These are phyloP conservation scores for Colletotrichum agaves DNA, from an alignment of 2,329 filamentous ascomycete species.

Conservation along the genomic window DNA sequence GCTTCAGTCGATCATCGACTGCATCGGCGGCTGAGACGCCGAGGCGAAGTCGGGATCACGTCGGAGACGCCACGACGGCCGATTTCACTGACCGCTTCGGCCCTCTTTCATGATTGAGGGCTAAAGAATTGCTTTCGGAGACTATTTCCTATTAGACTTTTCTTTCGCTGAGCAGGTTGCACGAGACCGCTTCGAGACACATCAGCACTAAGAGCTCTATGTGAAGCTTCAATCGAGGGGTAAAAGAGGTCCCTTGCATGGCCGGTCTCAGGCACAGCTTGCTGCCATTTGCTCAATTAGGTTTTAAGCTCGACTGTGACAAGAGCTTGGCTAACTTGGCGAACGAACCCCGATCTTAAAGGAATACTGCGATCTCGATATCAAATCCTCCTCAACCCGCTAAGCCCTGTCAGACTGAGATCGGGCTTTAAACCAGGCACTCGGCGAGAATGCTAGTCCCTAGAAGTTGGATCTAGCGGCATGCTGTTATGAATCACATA, in stretches of 20 bases:
- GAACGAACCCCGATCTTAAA: constrained; percentile 1
- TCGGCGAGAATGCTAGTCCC: constrained; percentile 1
- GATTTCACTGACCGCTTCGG: constrained; percentile 19
- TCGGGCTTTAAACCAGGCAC: not conserved
- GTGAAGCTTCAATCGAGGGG: not conserved
- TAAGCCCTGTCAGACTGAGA: not conserved
- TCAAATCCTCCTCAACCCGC: not conserved
- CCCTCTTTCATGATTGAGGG: constrained; percentile 17
- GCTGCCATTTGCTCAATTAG: not conserved
- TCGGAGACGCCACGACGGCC: constrained; percentile 11
- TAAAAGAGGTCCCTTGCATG: constrained; percentile 10
- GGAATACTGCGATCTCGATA: not conserved
- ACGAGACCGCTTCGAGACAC: constrained; percentile 6
- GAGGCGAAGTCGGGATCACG: not conserved
- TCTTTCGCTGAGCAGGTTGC: not conserved
- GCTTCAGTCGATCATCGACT: constrained; percentile 34
- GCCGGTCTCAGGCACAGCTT: constrained; percentile 1
- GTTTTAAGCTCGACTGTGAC: constrained; percentile 12
- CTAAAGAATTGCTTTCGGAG: not conserved
- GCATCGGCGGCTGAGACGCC: constrained; percentile 25
- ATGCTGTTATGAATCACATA: not conserved
- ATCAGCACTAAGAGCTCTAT: constrained; percentile 2
- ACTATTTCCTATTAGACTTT: not conserved
- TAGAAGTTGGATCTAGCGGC: constrained; percentile 17
- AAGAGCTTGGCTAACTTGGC: constrained; percentile 20